Evolutionary conservation across 495 filamentous ascomycete genomes (phyloP), one percentile per base, ranked within the genome.

Genomic region (Daldinia caldariorum): DNA sequence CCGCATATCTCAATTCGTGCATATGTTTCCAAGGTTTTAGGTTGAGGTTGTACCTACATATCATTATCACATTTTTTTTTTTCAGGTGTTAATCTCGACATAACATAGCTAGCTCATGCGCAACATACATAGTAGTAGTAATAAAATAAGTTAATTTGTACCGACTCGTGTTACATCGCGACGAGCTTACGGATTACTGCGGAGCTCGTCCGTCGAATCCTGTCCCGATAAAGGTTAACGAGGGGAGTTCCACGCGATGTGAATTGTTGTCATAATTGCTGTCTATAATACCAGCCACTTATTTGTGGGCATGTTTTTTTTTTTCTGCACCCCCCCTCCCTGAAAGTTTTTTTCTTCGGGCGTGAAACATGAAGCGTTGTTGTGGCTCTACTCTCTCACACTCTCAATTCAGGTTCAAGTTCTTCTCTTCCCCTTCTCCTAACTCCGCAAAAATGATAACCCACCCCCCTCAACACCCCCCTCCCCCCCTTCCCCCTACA

Each of bases 221-320:
- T 53, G 69, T 71, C 60, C 43, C 55, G 69, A 72, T 67, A 72
- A 72, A 59, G 60, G 34, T 26, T 26, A 43, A 41, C 50, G 31
- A 38, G 37, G 9, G 29, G 29, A 37, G 50, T 51, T 26, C 47
- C 22, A 39, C 22, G 43, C 55, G 47, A 58, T 58, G 63, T 58
- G 63, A 59, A 58, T 51, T 49, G 58, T 45, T 61, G 39, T 35
- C 22, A 58, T 35, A 35, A 35, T 32, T 58, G 49, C 49, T 66
- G 63, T 72, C 45, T 73, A 73, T 73, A 73, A 62, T 73, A 70
- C 70, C 70, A 73, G 70, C 70, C 70, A 73, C 70, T 73, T 73
- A 73, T 73, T 73, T 73, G 70, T 69, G 70, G 41, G 70, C 61
- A 73, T 61, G 66, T 26, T 55, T 55, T 55, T 55, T 32, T 18